A percentile compares a stretch with the other conserved stretches of the same genome.
Evolutionary conservation across 768 basidiomycete species (phyloP).

Genomic region (Leccinum arenicola): DNA sequence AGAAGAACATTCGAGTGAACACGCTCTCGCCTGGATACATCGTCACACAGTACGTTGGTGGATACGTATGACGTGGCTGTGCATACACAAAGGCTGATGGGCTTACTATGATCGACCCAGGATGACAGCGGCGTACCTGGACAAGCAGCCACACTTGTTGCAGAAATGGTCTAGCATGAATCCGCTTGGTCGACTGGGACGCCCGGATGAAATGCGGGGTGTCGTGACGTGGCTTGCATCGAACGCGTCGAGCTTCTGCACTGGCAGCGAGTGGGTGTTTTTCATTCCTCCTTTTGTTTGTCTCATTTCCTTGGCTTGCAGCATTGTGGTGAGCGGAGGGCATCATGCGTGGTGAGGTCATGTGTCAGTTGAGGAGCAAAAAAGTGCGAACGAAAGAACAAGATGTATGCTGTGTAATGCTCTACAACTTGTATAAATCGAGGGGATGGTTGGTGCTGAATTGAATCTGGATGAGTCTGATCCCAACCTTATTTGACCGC

Average conservation of each 20-base stretch:
- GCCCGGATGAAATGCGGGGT: conserved; percentile 71
- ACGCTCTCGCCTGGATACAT: conserved; percentile 75
- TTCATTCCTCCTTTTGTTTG: not conserved
- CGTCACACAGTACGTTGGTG: conserved; percentile 58
- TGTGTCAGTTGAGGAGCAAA: not conserved
- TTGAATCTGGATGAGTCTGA: too few species aligned
- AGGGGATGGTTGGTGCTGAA: too few species aligned
- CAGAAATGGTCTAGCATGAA: conserved; percentile 69
- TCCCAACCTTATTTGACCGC: too few species aligned
- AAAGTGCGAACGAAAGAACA: too few species aligned
- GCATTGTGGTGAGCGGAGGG: conserved; percentile 32
- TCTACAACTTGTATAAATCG: too few species aligned
- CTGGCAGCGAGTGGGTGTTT: conserved; percentile 72
- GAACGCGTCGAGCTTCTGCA: conserved; percentile 76
- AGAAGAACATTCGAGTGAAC: conserved; percentile 67
- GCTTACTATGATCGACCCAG: conserved; percentile 35
- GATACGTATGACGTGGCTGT: too few species aligned
- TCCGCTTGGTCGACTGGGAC: conserved; percentile 67
- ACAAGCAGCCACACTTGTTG: conserved; percentile 57
- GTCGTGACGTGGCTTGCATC: conserved; percentile 70
- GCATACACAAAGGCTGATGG: too few species aligned
- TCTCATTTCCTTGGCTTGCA: conserved; percentile 1
- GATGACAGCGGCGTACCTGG: conserved; percentile 74
- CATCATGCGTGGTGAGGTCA: conserved; percentile 29
- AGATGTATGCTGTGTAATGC: too few species aligned